phyloP scores from a whole-genome alignment of 441 rosid genomes.

The Gossypium davidsonii region DNA sequence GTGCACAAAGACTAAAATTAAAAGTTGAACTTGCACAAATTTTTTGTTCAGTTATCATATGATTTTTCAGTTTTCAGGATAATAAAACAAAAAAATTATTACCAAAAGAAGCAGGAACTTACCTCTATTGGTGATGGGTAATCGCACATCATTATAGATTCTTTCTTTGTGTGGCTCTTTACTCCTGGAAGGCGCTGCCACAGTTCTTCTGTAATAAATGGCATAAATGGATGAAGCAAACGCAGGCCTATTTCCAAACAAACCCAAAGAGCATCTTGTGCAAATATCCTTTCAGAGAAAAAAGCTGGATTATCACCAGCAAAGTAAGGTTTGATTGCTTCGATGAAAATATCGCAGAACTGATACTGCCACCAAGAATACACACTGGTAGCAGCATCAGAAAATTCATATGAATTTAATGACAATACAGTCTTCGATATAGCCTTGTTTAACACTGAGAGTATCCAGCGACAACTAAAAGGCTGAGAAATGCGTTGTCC shows the following conservation, averaged over 20 bases:
- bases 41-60: background rate
- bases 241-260: slow-evolving; percentile 83
- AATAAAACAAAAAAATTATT: background rate
- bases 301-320: slow-evolving; percentile 46
- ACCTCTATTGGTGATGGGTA: slow-evolving; percentile 64
- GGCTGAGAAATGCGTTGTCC: too few relatives aligned
- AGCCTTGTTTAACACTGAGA: slow-evolving; percentile 70
- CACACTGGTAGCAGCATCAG: slow-evolving; percentile 65
- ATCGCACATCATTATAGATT: slow-evolving; percentile 72
- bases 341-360: slow-evolving; percentile 79
- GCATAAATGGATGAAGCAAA: slow-evolving; percentile 96
- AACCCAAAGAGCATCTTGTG: slow-evolving; percentile 69
- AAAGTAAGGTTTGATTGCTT: slow-evolving; percentile 84
- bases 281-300: slow-evolving; percentile 57
- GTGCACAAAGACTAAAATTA: slow-evolving; percentile 3
- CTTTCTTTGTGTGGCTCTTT: slow-evolving; percentile 34
- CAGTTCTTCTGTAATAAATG: slow-evolving; percentile 84
- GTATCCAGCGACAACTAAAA: slow-evolving; percentile 90
- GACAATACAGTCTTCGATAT: slow-evolving; percentile 51
- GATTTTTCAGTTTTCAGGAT: background rate
- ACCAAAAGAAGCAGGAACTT: slow-evolving; percentile 17
- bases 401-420: slow-evolving; percentile 60
- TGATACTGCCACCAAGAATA: slow-evolving; percentile 97
- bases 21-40: slow-evolving; percentile 4
- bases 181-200: slow-evolving; percentile 89